These are phyloP conservation scores for Septoria linicola DNA, from an alignment of 2,329 filamentous ascomycete genomes.

Conservation along the genomic window DNA sequence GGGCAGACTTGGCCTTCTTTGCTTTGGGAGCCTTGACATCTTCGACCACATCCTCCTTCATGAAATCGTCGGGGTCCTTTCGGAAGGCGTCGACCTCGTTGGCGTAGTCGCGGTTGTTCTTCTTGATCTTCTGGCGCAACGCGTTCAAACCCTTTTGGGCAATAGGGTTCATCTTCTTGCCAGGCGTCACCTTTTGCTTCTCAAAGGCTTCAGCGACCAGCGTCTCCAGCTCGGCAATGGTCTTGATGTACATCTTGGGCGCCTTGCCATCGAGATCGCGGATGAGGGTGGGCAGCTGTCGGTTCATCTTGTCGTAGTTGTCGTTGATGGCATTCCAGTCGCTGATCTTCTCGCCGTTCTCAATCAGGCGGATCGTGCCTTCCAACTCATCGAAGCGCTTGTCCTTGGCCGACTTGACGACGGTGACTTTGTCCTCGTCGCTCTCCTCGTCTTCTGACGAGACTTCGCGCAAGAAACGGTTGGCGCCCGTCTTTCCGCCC, in stretches of 20 bases:
- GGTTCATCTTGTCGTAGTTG: constrained; percentile 63
- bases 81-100: constrained; percentile 84
- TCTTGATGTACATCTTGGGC: constrained; percentile 90
- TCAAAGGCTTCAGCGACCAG: constrained; percentile 89
- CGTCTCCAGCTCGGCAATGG: constrained; percentile 89
- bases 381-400: constrained; percentile 95
- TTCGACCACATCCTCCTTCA: constrained; percentile 80
- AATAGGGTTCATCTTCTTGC: constrained; percentile 97
- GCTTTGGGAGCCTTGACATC: constrained; percentile 53
- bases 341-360: constrained; percentile 95
- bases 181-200: constrained; percentile 87
- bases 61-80: constrained; percentile 79
- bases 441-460: constrained; percentile 66
- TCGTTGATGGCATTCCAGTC: constrained; percentile 84
- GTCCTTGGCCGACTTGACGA: constrained; percentile 97
- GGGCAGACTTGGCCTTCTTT: constrained; percentile 52
- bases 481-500: constrained; percentile 67
- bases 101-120: constrained; percentile 95
- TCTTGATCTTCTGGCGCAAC: constrained; percentile 97
- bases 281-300: constrained; percentile 45
- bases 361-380: constrained; percentile 81
- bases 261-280: constrained; percentile 66
- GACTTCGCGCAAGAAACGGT: constrained; percentile 73
- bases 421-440: constrained; percentile 79
- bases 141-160: constrained; percentile 93